Percentiles rank a stretch among this genome's conserved stretches.
Evolutionary conservation across 2,329 filamentous ascomycete species (phyloP).

Genomic region (Colletotrichum gloeosporioides): DNA sequence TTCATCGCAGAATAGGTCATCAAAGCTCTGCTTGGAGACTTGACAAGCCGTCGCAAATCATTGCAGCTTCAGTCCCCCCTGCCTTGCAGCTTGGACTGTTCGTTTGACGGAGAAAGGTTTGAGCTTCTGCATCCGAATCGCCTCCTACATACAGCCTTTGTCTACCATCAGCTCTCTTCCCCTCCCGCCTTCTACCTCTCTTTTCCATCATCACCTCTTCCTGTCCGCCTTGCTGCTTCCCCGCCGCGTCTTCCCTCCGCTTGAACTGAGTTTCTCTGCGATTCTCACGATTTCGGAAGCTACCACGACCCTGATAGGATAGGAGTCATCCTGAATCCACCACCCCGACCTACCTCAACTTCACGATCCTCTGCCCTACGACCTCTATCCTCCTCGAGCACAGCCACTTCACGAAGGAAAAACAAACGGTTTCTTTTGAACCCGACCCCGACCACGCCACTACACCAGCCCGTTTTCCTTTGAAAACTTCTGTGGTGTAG

Average conservation of each 20-base stretch:
- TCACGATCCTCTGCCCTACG: constrained; percentile 22
- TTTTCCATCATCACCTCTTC: constrained; percentile 16
- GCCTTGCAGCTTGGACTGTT: constrained; percentile 25
- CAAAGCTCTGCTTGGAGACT: constrained; percentile 23
- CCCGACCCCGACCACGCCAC: constrained; percentile 56
- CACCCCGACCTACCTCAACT: constrained; percentile 15
- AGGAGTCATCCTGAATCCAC: constrained; percentile 20
- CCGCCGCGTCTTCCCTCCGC: constrained; percentile 18
- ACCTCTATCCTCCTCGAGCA: constrained; percentile 24
- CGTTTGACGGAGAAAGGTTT: constrained; percentile 42
- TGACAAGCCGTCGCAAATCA: constrained; percentile 10
- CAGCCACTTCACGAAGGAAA: constrained; percentile 23
- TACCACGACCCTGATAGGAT: constrained; percentile 19
- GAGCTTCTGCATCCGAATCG: constrained; percentile 38
- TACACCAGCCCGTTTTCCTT: constrained; percentile 95
- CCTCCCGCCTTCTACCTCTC: constrained; percentile 16
- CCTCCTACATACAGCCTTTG: constrained; percentile 28
- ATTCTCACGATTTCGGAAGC: constrained; percentile 23
- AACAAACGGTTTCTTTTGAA: constrained; percentile 31
- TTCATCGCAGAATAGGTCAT: neutral
- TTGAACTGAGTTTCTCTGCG: constrained; percentile 20
- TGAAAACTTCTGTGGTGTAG: constrained; percentile 82
- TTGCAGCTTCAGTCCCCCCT: constrained; percentile 12
- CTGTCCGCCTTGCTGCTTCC: constrained; percentile 15
- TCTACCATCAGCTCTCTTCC: constrained; percentile 19